Evolutionary conservation across 192 early-diverging fungal genomes (phyloP).

Genomic region (Phlyctochytrium planicorne): DNA sequence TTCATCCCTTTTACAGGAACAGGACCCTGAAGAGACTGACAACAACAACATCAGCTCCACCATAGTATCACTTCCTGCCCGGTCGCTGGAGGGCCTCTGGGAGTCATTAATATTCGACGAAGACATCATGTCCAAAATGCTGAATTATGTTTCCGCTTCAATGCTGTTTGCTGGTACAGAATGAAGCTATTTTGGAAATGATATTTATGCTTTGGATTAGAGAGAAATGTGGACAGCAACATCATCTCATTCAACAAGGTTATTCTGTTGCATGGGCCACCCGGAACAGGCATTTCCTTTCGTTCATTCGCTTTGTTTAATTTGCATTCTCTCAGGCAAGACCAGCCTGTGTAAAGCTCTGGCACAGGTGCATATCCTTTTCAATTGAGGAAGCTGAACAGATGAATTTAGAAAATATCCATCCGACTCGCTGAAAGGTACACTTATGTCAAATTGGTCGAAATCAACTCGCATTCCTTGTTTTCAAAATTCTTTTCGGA

Average conservation of each 20-base stretch:
- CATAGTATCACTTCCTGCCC: constrained; percentile 13
- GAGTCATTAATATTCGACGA: constrained; percentile 54
- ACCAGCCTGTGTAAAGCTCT: constrained; percentile 65
- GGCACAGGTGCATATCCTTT: constrained; percentile 39
- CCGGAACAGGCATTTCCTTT: constrained; percentile 33
- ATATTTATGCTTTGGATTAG: constrained; percentile 21
- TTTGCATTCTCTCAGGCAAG: constrained; percentile 52
- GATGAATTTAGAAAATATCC: constrained; percentile 48
- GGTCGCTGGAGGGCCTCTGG: constrained; percentile 19
- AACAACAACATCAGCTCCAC: constrained; percentile 11
- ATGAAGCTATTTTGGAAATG: background rate
- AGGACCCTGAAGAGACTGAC: constrained; percentile 20
- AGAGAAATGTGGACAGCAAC: constrained; percentile 50
- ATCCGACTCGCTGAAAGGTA: constrained; percentile 60
- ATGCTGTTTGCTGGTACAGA: constrained; percentile 52
- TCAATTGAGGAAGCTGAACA: constrained; percentile 7
- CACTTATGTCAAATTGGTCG: constrained; percentile 54
- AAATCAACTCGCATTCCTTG: constrained; percentile 72
- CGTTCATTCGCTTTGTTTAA: no score
- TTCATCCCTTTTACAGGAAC: background rate
- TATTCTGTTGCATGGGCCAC: constrained; percentile 66
- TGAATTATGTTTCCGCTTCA: constrained; percentile 63
- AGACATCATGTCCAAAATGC: constrained; percentile 45
- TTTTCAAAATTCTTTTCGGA: constrained; percentile 80
- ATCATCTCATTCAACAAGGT: constrained; percentile 64